Conservation (phyloP, 169 alveolate genomes). For the Theileria annulata region DNA sequence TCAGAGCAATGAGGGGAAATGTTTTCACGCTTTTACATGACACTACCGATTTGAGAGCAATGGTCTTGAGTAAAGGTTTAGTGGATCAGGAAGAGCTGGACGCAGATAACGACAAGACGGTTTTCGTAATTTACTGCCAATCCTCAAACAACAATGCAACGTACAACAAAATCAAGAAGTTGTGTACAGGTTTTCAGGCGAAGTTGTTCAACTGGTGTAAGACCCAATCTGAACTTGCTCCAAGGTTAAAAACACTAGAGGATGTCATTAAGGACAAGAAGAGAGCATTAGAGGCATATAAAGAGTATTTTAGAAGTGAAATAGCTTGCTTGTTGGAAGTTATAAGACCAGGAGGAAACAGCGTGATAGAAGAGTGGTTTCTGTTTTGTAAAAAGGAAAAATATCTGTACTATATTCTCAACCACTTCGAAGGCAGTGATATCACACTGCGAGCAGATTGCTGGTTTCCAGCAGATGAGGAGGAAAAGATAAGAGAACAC, state of each 20-base stretch:
- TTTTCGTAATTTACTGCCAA: slow-evolving; percentile 92
- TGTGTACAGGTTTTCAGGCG: slow-evolving; percentile 90
- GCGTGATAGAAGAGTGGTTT: slow-evolving; percentile 91
- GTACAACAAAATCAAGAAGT: slow-evolving; percentile 86
- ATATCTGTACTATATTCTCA: slow-evolving; percentile 87
- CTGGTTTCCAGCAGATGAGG: slow-evolving; percentile 93
- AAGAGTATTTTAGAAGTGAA: slow-evolving; percentile 83
- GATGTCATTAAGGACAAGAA: slow-evolving; percentile 84
- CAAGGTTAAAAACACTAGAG: slow-evolving; percentile 75
- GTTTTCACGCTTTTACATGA: slow-evolving; percentile 90
- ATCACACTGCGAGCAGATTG: slow-evolving; percentile 93
- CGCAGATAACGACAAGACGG: slow-evolving; percentile 75
- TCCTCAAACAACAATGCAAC: slow-evolving; percentile 84
- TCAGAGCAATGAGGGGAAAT: slow-evolving; percentile 96
- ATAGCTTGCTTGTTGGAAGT: slow-evolving; percentile 83
- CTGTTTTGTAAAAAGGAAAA: slow-evolving; percentile 93
- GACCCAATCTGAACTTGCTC: slow-evolving; percentile 68
- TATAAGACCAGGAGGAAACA: slow-evolving; percentile 83
- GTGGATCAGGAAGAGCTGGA: slow-evolving; percentile 53
- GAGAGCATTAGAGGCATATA: slow-evolving; percentile 87
- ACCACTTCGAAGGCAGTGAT: slow-evolving; percentile 90
- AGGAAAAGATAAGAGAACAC: slow-evolving; percentile 83
- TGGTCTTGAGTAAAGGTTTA: slow-evolving; percentile 50
- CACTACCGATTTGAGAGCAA: slow-evolving; percentile 76
- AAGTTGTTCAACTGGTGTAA: slow-evolving; percentile 85